Evolutionary conservation across 495 filamentous ascomycete genomes (phyloP), one percentile per base, ranked within the genome.

Genomic region (Xylaria scruposa): DNA sequence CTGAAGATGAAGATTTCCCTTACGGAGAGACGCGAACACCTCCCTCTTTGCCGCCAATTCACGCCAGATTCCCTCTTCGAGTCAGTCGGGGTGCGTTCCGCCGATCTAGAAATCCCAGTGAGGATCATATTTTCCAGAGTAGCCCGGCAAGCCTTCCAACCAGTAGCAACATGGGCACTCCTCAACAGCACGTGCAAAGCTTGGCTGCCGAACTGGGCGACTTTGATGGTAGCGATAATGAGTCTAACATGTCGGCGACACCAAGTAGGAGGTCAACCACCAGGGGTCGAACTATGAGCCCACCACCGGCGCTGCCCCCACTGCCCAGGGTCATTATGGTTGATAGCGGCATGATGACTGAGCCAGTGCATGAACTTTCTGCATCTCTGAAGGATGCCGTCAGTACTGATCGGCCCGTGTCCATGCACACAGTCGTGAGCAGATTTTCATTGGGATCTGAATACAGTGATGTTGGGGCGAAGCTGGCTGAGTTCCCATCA

Each of bases 141-240:
- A 87, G 85, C 44, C 88, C 90, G 15, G 84, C 84, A 26, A 91
- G 90, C 76, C 83, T 90, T 74, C 82, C 82, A 58, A 82, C 78
- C 72, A 83, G 79, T 76, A 86, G 82, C 74, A 82, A 76, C 54
- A 77, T 82, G 67, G 85, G 81, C 29, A 88, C 83, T 29, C 85
- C 88, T 31, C 83, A 87, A 24, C 83, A 85, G 56, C 86, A 84
- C 72, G 89, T 89, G 3, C 93, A 97, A 82, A 98, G 91, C 77
- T 82, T 99, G 69, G 97, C 94, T 79, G 93, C 94, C 26, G 96
- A 99, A 77, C 87, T 99, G 56, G 94, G 90, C 24, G 91, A 94
- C 68, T 82, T 97, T 13, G 88, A 89, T 72, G 88, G 83, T 71
- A 90, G 83, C 53, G 90, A 91, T 67, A 90, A 91, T 63, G 92